Evolutionary conservation across 805 yeast genomes (phyloP), one percentile per base, ranked within the genome.

Genomic region (Kuraishia ogatae): DNA sequence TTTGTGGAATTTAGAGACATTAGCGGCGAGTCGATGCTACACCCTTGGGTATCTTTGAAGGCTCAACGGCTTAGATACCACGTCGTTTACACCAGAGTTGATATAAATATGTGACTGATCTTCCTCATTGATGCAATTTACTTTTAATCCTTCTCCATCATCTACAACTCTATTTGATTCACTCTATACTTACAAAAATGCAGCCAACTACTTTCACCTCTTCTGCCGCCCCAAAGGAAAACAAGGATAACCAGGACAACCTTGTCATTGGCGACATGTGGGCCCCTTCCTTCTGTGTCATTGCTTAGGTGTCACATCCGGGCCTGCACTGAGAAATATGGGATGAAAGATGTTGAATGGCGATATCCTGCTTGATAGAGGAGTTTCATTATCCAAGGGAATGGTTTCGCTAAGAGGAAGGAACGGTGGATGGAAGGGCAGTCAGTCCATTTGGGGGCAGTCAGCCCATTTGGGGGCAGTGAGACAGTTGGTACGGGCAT

Each of bases 221-320:
- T 48, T 35, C 43, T 35, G 50, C 50, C 28, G 50, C 50, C 19
- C 50, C 50, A 19, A 48, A 48, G 13, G 50, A 48, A 15, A 48
- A 48, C 50, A 48, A 48, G 35, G 50, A 48, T 23, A 48, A 48
- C 50, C 15, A 26, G 19, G 50, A 48, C 26, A 48, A 48, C 50
- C 26, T 48, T 19, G 50, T 48, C 50, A 48, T 48, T 20, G 50
- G 50, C 50, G 43, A 35, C 43, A 7, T 35, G 43, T 35, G 43
- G 43, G 43, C 43, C 3, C 43, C 43, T 3, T 35, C 43, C 43
- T 35, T 35, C 43, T 35, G 43, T 15, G 43, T 35, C 43, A 35
- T 35, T 15, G 43, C 43, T 17, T 35, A 35, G 17, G 13, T 35
- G 43, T 8, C 43, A 35, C 43, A 35, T 17, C 43, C 43, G 43